Evolutionary conservation across 2,329 filamentous ascomycete genomes (phyloP), one percentile per base, ranked within the genome.

Genomic region (Nothopassalora personata): DNA sequence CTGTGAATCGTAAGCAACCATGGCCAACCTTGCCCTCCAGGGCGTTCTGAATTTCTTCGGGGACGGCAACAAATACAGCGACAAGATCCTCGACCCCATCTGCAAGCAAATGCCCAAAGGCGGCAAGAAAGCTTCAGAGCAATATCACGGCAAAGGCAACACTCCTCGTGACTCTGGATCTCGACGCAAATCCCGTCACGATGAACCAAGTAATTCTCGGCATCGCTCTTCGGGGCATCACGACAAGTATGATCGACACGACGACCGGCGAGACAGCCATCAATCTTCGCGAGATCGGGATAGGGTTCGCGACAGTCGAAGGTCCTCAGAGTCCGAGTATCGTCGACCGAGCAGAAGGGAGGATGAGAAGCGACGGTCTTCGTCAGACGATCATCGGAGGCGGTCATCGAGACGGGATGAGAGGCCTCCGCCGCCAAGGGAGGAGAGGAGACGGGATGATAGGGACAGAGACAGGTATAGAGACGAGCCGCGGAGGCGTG

Each of bases 21-120:
- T 59, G 57, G 57, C 57, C 8, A 45, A 33, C 57, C 50, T 58
- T 13, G 57, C 52, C 13, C 52, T 59, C 13, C 47, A 34, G n/a
- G 57, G 52, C 8, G 9, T 59, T n/a, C 55, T 59, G 57, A 51
- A 45, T 9, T 33, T 54, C 23, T 59, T 59, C 36, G 57, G 52
- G 8, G 19, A 51, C 47, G 57, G 53, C 27, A 59, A 59, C 52
- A 59, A 59, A 51, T 54, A 55, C 11, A 27, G 45, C 18, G 57
- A 59, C 49, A 59, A 55, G 19, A 28, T 59, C n/a, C 57, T 59
- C 18, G 45, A 59, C 23, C 57, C 57, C 5, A 34, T 59, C 4
- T 43, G 46, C 34, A 52, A 53, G 10, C 46, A 51, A 13, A 54
- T 51, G 23, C 23, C 34, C 34, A 54, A 54, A 36, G 39, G 39